Evolutionary conservation across 2,329 filamentous ascomycete species (phyloP), one percentile per base, ranked within the genome.

Genomic region (Aspergillus candidus): DNA sequence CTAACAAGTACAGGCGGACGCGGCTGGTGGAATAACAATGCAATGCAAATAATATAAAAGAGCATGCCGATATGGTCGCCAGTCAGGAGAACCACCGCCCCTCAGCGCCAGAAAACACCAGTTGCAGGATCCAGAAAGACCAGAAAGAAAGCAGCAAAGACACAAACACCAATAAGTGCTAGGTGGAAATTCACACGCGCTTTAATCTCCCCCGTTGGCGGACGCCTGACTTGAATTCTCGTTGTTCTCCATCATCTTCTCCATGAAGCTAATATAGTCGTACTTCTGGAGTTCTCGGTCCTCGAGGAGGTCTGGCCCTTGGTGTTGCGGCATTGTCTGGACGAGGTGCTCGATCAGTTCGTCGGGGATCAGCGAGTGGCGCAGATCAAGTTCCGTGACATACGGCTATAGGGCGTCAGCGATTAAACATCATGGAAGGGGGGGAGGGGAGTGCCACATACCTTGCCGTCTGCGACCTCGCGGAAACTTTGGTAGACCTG

Each of bases 401-500:
- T 98, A 98, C 10, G 91, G 90, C 75, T 80, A 47, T 33, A 40
- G 15, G 37, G 41, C 38, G 43, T 45, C 33, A 45, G 47, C 52
- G 13, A 53, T 38, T 37, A 31, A 6, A 27, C n/a, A 15, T 15
- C 3, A 15, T 15, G 15, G 13, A 15, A 12, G 13, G 8, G 12
- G 5, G 6, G 41, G 14, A 4, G 12, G 7, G 7, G 41, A 15
- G 4, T 44, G 12, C 35, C 39, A 53, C 73, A 55, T 65, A 79
- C 77, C 72, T 98, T 98, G 54, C 93, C 93, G 71, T 98, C 93
- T 13, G 93, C 93, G 36, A 98, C 93, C 69, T 98, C 93, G 46
- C 84, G 82, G 79, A 98, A 98, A 52, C 86, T 94, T 71, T 98
- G 91, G 73, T 93, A 97, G 4, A 98, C 93, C 67, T 98, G 93